A percentile compares a stretch with the other conserved stretches of the same genome.
phyloP scores from a whole-genome alignment of 352 stramenopile genomes.

The Discostella stelligera region DNA sequence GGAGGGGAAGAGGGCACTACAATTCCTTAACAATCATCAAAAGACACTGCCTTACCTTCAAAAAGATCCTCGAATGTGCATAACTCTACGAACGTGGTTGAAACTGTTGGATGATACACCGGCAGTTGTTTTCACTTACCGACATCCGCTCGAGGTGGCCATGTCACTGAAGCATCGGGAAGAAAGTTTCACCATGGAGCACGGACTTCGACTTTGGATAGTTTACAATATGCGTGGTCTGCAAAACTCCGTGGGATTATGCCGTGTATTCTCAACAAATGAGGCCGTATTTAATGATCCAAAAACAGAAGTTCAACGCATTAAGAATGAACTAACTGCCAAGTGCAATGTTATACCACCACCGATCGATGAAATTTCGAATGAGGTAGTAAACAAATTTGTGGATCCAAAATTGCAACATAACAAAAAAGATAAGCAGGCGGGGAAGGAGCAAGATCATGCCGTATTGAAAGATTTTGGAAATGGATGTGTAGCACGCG shows the following conservation, averaged over 20 bases:
- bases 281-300: constrained; percentile 67
- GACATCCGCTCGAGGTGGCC: constrained; percentile 84
- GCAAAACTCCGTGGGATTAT: constrained; percentile 71
- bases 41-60: constrained; percentile 78
- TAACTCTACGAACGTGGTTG: constrained; percentile 82
- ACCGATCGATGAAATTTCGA: constrained; percentile 42
- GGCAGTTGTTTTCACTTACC: constrained; percentile 83
- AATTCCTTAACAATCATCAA: constrained; percentile 73
- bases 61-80: constrained; percentile 85
- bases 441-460: constrained; percentile 27
- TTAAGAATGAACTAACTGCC: constrained; percentile 64
- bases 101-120: constrained; percentile 74
- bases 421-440: constrained; percentile 61
- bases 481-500: constrained; percentile 51
- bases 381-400: constrained; percentile 76
- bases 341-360: constrained; percentile 64
- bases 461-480: constrained; percentile 54
- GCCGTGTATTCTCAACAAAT: constrained; percentile 69
- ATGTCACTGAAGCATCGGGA: constrained; percentile 80
- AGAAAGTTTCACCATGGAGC: constrained; percentile 50
- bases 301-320: constrained; percentile 67
- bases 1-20: constrained; percentile 47
- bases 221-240: constrained; percentile 82
- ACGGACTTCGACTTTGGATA: constrained; percentile 81
- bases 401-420: constrained; percentile 79